Evolutionary conservation across 2,329 filamentous ascomycete species (phyloP).

Genomic region (Hymenoscyphus infarciens): DNA sequence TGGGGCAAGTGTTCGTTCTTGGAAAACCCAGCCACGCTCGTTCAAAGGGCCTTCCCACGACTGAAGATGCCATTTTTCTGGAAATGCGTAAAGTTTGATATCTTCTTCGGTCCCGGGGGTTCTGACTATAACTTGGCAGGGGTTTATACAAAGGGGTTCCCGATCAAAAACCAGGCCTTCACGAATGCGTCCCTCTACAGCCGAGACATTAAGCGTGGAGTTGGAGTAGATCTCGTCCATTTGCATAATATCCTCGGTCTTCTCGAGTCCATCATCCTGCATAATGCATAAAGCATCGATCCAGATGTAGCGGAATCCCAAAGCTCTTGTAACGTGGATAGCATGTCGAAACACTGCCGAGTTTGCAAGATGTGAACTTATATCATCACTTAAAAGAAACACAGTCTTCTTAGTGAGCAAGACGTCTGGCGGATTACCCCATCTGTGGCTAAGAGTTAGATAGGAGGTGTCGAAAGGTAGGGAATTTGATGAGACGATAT

Average conservation of each 20-base stretch:
- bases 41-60: neutral
- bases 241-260: neutral
- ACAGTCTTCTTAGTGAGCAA: neutral
- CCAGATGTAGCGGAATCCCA: slow-evolving; percentile 6
- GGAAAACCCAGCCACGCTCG: slow-evolving; percentile 8
- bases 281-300: slow-evolving; percentile 9
- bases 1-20: slow-evolving; percentile 8
- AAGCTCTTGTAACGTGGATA: slow-evolving; percentile 39
- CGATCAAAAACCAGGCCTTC: neutral
- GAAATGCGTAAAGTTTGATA: neutral
- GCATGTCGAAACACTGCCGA: slow-evolving; percentile 48
- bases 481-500: too few relatives aligned
- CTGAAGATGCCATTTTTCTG: neutral
- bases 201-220: neutral
- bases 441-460: slow-evolving; percentile 1
- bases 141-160: neutral
- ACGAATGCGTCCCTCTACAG: neutral
- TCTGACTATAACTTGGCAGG: too few relatives aligned
- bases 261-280: neutral
- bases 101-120: neutral
- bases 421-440: neutral
- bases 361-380: neutral
- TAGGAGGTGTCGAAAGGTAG: neutral
- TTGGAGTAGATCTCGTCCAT: neutral
- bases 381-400: neutral